phyloP scores from a whole-genome alignment of 1,284 basidiomycete genomes.

The Trichosporon sp. region DNA sequence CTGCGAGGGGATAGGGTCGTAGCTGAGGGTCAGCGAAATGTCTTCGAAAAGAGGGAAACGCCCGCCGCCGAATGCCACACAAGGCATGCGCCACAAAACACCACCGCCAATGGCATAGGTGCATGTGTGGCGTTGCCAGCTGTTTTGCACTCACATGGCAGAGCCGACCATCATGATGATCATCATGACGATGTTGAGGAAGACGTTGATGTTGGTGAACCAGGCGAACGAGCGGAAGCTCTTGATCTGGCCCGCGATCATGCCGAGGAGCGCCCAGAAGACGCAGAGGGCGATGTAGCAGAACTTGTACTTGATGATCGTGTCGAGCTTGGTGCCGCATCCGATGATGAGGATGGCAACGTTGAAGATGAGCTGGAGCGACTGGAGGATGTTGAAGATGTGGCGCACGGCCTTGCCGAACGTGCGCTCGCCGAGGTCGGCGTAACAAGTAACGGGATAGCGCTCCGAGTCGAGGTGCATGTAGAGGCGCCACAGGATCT shows the following conservation, averaged over 20 bases:
- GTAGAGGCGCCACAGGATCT: constrained; percentile 24
- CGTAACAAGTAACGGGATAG: constrained; percentile 21
- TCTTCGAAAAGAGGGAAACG: neutral
- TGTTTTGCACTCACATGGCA: neutral
- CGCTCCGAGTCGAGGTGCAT: constrained; percentile 18
- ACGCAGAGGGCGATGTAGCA: constrained; percentile 16
- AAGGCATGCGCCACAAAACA: neutral
- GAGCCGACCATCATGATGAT: constrained; percentile 12
- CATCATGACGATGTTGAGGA: constrained; percentile 12
- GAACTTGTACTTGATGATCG: constrained; percentile 14
- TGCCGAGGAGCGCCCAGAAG: constrained; percentile 10
- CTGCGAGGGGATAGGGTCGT: constrained; percentile 51
- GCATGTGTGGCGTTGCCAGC: neutral
- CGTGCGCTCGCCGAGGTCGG: constrained; percentile 22
- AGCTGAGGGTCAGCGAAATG: neutral
- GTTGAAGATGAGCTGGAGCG: constrained; percentile 14
- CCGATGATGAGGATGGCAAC: constrained; percentile 13
- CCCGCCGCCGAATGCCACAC: neutral
- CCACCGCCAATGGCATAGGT: too few relatives aligned
- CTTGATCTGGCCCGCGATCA: constrained; percentile 14
- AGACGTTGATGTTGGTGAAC: constrained; percentile 14
- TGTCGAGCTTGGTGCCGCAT: constrained; percentile 7
- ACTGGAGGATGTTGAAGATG: constrained; percentile 17
- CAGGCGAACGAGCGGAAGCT: constrained; percentile 14
- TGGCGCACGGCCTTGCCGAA: constrained; percentile 12